A percentile compares a stretch with the other conserved stretches of the same genome.
phyloP scores from a whole-genome alignment of 495 filamentous ascomycete species.

The Jackrogersella minutella region DNA sequence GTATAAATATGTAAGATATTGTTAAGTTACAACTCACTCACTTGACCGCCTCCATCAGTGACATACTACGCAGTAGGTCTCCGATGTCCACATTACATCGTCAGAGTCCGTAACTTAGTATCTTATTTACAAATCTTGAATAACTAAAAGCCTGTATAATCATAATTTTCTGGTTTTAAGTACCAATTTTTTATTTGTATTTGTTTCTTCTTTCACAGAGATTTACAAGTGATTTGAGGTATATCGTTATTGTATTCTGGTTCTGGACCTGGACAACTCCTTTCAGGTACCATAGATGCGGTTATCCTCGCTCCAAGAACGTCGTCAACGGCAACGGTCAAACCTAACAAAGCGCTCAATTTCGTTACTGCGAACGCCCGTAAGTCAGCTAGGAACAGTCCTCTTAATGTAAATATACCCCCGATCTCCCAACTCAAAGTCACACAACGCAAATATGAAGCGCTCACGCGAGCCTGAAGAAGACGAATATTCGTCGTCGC shows the following conservation, averaged over 20 bases:
- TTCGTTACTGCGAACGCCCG: background rate
- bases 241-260: too few relatives aligned
- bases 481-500: conserved; percentile 40
- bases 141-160: background rate
- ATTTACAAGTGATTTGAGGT: too few relatives aligned
- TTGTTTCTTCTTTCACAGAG: background rate
- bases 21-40: background rate
- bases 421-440: conserved; percentile 22
- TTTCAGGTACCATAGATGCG: too few relatives aligned
- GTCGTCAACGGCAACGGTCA: conserved; percentile 3
- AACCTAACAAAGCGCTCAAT: background rate
- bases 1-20: background rate
- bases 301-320: conserved; percentile 6
- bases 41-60: conserved; percentile 27
- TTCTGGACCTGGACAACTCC: too few relatives aligned
- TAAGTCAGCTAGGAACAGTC: background rate
- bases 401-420: conserved; percentile 46
- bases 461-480: conserved; percentile 62
- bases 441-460: conserved; percentile 52
- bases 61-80: conserved; percentile 12
- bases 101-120: background rate
- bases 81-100: background rate
- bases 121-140: background rate
- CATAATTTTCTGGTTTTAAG: background rate
- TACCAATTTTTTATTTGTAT: background rate